Evolutionary conservation across 2,329 filamentous ascomycete genomes (phyloP), one percentile per base, ranked within the genome.

Genomic region (Rutstroemia sp.): DNA sequence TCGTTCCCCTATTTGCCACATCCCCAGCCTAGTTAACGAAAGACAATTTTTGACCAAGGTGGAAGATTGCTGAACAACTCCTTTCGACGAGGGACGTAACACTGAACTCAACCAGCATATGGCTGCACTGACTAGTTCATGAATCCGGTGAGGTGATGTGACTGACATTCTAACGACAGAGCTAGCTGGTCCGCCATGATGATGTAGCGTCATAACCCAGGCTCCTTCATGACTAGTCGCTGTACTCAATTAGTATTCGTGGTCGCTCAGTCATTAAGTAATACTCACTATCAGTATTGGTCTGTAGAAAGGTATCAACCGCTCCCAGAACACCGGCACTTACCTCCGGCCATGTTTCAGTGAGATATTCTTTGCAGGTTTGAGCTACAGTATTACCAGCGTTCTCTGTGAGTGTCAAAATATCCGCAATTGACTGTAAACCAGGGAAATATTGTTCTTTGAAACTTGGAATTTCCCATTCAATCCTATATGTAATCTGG

Each of bases 351-450:
- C 54, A 56, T 18, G 39, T 37, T 18, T 14, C 18, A 2, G 34
- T 16, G 6, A 56, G 23, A 30, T 56, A 56, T 2, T 52, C 54
- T 21, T 56, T 42, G 16, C 54, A 52, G 34, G 37, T 52, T 21
- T 42, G 27, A 21, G 50, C 50, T 30, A 39, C 12, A 39, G 38
- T 39, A 12, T n/a, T n/a, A n/a, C n/a, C n/a, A 39, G 38, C 5
- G n/a, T 12, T 39, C n/a, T n/a, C 38, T 14, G 38, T 39, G n/a
- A 39, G 38, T 14, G 38, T 39, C n/a, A 39, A n/a, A 6, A 39
- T n/a, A 12, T 39, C 38, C 5, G 38, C 10, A 4, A 39, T 39
- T 39, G n/a, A n/a, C n/a, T 39, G 1, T 10, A 12, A 12, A 14
- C n/a, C 38, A 39, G 38, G 38, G n/a, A 39, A 39, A 14, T 12